These are phyloP conservation scores for Spizellomyces sp. DNA, from an alignment of 192 early-diverging fungal genomes.

Conservation along the genomic window DNA sequence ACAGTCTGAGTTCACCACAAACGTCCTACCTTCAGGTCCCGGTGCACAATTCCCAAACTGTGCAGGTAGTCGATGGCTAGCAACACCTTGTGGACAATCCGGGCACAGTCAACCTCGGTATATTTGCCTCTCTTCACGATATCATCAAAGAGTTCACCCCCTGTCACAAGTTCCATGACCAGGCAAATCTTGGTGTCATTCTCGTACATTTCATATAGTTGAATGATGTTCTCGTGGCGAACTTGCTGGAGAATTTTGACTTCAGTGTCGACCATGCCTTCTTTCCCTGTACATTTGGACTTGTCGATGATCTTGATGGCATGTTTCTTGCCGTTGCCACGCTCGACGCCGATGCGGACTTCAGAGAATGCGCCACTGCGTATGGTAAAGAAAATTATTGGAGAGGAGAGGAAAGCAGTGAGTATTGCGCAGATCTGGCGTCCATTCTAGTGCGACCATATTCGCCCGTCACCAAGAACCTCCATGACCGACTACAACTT, in stretches of 20 bases:
- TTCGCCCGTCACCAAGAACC: too few relatives aligned
- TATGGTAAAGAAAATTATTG: too few relatives aligned
- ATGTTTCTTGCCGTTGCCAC: constrained; percentile 64
- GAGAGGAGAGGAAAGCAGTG: not conserved
- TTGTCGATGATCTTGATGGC: constrained; percentile 90
- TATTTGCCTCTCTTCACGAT: constrained; percentile 78
- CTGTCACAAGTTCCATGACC: constrained; percentile 70
- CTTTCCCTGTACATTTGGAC: constrained; percentile 68
- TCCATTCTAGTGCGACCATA: too few relatives aligned
- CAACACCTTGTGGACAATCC: constrained; percentile 78
- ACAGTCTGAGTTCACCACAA: constrained; percentile 1
- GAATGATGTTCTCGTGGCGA: constrained; percentile 66
- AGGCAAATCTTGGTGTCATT: constrained; percentile 56
- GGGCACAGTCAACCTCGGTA: constrained; percentile 75
- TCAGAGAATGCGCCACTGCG: constrained; percentile 71
- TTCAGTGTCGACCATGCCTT: constrained; percentile 80
- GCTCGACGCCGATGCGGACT: constrained; percentile 68
- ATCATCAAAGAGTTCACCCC: constrained; percentile 92
- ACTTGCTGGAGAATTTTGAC: constrained; percentile 72
- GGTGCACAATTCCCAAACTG: constrained; percentile 80
- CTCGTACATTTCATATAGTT: constrained; percentile 62
- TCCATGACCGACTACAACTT: too few relatives aligned
- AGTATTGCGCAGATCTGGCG: not conserved
- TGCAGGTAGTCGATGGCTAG: constrained; percentile 87
- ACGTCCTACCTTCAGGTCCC: constrained; percentile 80